Evolutionary conservation across 495 filamentous ascomycete genomes (phyloP), one percentile per base, ranked within the genome.

Genomic region (Penicillium psychrofluorescens): DNA sequence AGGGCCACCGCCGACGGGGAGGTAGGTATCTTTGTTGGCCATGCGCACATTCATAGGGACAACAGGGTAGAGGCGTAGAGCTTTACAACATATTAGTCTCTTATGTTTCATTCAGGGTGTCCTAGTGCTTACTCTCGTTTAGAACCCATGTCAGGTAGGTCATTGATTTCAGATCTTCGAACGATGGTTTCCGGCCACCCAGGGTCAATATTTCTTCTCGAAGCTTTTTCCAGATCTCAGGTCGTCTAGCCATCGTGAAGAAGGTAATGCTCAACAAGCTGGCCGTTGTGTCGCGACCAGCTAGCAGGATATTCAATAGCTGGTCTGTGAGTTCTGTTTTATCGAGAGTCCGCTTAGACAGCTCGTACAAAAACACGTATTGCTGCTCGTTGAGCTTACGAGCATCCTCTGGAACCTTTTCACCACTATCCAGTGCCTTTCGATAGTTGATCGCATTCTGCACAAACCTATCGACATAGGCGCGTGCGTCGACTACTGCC

Each of bases 1-100:
- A 0, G 80, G 77, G 0, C 90, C 90, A 38, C 90, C 90, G 36
- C 80, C 80, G 2, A 53, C 55, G 1, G 80, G 80, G n/a, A 84
- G 59, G 7, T 67, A 68, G 3, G 78, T 84, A 49, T 71, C 62
- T 35, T 62, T 61, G 39, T 55, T 38, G 9, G 81, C 78, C 35
- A 56, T 49, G 37, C 82, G 70, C 32, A 49, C 51, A 48, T 86
- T 86, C 37, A 71, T 49, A 0, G 79, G 74, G 0, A 84, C 74
- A 0, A 75, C 58, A 0, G 83, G 81, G 55, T 76, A 79, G 6
- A 86, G 64, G 5, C 83, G 73, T 2, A 73, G 58, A 16, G 55
- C 51, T 22, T 22, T 6, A 22, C 22, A 22, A 3, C 22, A 22
- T 22, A 22, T 22, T 22, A 22, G 22, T 6, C 22, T 6, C 22